phyloP scores from a whole-genome alignment of 202 grass and related monocot genomes.

The Elaeis oleifera region DNA sequence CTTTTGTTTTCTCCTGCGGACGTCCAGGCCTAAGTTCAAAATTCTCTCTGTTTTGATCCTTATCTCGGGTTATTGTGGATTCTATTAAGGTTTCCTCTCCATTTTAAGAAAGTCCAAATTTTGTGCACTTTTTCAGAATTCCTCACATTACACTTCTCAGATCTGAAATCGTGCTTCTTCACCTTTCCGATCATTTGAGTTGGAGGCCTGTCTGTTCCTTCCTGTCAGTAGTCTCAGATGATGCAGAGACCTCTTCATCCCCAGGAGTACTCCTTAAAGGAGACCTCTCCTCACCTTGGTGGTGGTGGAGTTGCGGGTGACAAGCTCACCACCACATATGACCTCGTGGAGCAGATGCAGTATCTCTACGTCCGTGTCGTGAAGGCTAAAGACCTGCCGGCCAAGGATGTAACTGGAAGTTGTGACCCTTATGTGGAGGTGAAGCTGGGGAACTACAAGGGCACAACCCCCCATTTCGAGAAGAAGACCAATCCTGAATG shows the following conservation, averaged over 20 bases:
- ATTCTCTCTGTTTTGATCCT: too few relatives aligned
- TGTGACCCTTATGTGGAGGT: conserved; percentile 54
- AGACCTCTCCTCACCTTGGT: conserved; percentile 42
- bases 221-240: conserved; percentile 15
- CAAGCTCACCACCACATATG: conserved; percentile 63
- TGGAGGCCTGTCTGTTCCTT: too few relatives aligned
- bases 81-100: too few relatives aligned
- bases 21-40: too few relatives aligned
- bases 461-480: conserved; percentile 45
- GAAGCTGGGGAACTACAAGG: conserved; percentile 52
- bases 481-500: conserved; percentile 68
- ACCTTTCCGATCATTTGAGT: too few relatives aligned
- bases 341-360: conserved; percentile 75
- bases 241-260: conserved; percentile 25
- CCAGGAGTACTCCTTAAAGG: conserved; percentile 59
- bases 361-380: conserved; percentile 72
- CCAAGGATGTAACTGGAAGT: conserved; percentile 44
- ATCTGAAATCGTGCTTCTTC: too few relatives aligned
- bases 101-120: too few relatives aligned
- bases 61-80: too few relatives aligned
- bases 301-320: conserved; percentile 42
- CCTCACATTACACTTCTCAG: too few relatives aligned
- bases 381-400: conserved; percentile 59
- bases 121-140: too few relatives aligned
- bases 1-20: too few relatives aligned